Evolutionary conservation across 306 rosid genomes (phyloP).

Genomic region (Quercus gilva): DNA sequence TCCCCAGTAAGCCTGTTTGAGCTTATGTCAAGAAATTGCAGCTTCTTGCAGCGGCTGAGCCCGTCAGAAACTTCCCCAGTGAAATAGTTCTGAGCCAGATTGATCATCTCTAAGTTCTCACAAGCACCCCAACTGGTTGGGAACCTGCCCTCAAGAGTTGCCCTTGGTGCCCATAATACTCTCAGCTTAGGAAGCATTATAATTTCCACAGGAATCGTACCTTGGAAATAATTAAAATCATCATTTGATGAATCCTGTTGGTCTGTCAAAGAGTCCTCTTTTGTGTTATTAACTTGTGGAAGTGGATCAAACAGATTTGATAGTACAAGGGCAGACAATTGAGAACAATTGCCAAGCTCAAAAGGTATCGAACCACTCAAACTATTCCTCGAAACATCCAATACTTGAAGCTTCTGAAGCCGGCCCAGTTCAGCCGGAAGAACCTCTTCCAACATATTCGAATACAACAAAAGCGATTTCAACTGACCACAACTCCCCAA

Average conservation of each 20-base stretch:
- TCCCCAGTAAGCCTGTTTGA: conserved; percentile 60
- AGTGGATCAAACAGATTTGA: conserved; percentile 63
- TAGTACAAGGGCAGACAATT: conserved; percentile 68
- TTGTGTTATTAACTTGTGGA: conserved; percentile 26
- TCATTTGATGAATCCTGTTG: conserved; percentile 40
- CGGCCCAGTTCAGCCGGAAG: conserved; percentile 65
- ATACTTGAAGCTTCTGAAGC: conserved; percentile 56
- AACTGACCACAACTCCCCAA: conserved; percentile 70
- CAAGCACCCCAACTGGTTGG: conserved; percentile 68
- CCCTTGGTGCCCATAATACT: conserved; percentile 84
- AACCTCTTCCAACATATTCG: conserved; percentile 63
- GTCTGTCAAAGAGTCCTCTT: conserved; percentile 28
- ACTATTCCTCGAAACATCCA: conserved; percentile 87
- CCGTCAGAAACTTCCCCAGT: conserved; percentile 56
- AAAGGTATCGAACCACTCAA: conserved; percentile 63
- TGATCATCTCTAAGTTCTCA: conserved; percentile 67
- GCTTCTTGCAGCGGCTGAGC: conserved; percentile 59
- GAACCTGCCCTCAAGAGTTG: conserved; percentile 60
- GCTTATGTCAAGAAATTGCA: conserved; percentile 68
- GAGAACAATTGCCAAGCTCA: conserved; percentile 63
- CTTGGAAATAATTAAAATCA: conserved; percentile 72
- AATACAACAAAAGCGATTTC: conserved; percentile 60
- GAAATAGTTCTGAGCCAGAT: conserved; percentile 68
- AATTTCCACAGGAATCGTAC: conserved; percentile 58
- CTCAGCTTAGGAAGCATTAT: conserved; percentile 63